Base-by-base conservation (phyloP, 129 eudicot genomes). In the Helianthus annuus region DNA sequence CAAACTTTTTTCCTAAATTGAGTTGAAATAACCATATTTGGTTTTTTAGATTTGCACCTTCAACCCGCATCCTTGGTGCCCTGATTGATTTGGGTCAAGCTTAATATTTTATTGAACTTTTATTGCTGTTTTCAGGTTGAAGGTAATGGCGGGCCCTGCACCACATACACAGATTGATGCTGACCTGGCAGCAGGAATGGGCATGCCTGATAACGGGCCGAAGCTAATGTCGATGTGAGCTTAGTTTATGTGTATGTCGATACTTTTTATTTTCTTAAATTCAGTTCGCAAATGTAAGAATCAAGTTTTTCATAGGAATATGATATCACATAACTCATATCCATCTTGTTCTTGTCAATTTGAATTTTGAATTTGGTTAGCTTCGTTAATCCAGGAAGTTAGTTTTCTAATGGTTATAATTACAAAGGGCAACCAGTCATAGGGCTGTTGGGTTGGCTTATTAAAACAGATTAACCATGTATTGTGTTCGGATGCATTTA, bases 121-220 rank as follows among this genome's bases (percentile, higher is more conserved):
- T 64, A 5, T 63, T 71, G 66, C 4, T 32, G 57, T 71, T 17
- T 78, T 81, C 85, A 92, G 94, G 7, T 44, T 92, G 90, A 92
- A 87, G 88, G 63, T 24, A 72, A 89, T 92, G 96, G 76, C 70
- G 2, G 95, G 96, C 7, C 88, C 94, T 63, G 86, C 91, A 66
- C 96, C 98, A 9, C 98, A 89, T 52, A 86, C 87, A 10, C 98
- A 89, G 72, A 79, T 92, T 1, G 96, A 89, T 80, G 98, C 98
- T 14, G 98, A 89, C 42, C 48, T 86, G 71, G 96, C 96, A 51
- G 89, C 84, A 68, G 97, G 96, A 59, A 92, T 92, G 93, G 97
- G 97, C 48, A 76, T 86, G 96, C 98, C 98, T 7, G 96, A 89
- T 81, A 89, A 92, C 49, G 94, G 96, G 16, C 94, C 91, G 12